Evolutionary conservation across 2,329 filamentous ascomycete species (phyloP).

Genomic region (Leptographium procerum): DNA sequence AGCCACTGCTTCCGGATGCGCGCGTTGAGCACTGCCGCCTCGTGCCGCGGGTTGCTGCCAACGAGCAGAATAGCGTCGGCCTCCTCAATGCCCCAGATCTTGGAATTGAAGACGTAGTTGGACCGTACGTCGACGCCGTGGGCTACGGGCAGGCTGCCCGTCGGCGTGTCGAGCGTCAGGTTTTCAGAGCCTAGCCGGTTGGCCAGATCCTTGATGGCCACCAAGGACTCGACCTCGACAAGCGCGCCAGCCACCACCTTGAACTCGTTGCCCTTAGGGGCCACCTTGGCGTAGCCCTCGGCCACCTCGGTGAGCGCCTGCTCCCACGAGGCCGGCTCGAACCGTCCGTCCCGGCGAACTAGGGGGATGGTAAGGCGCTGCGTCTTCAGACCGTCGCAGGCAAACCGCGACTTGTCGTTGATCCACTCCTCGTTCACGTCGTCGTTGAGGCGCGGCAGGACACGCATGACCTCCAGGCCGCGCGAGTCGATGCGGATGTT

Average conservation of each 20-base stretch:
- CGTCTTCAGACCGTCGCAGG: conserved; percentile 91
- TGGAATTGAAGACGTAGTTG: conserved; percentile 96
- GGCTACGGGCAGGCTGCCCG: conserved; percentile 70
- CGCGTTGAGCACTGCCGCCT: conserved; percentile 89
- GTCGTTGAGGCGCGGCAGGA: conserved; percentile 87
- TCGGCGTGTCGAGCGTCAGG: conserved; percentile 80
- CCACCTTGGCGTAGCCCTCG: conserved; percentile 65
- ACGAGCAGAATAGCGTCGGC: conserved; percentile 86
- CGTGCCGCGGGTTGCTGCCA: conserved; percentile 89
- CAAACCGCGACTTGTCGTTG: conserved; percentile 95
- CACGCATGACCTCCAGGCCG: conserved; percentile 90
- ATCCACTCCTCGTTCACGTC: conserved; percentile 99
- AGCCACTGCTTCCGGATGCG: conserved; percentile 98
- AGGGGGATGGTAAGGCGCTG: conserved; percentile 90
- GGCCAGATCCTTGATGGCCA: conserved; percentile 92
- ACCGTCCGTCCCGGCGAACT: conserved; percentile 78
- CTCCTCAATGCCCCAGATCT: conserved; percentile 85
- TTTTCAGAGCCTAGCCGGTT: conserved; percentile 97
- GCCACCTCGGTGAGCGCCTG: conserved; percentile 83
- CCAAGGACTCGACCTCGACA: conserved; percentile 82
- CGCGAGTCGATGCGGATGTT: conserved; percentile 90
- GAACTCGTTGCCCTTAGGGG: conserved; percentile 85
- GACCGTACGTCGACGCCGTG: conserved; percentile 90
- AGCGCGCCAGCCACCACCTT: conserved; percentile 89
- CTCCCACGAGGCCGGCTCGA: conserved; percentile 89